A percentile compares a stretch with the other conserved stretches of the same genome.
Evolutionary conservation across 2,329 filamentous ascomycete species (phyloP).

Genomic region (Paecilomyces variotii): DNA sequence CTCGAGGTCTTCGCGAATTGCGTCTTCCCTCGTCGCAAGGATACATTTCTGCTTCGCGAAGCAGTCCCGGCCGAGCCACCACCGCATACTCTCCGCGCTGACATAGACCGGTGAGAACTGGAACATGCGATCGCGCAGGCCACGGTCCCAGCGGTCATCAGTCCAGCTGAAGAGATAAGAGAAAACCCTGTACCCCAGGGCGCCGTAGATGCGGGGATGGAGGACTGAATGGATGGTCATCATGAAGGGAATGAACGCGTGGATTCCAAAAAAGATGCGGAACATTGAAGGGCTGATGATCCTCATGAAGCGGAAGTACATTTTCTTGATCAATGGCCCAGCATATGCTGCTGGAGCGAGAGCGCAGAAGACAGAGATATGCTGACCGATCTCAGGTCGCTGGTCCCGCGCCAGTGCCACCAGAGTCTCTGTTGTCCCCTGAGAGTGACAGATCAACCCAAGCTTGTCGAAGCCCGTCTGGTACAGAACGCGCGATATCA

Average conservation of each 20-base stretch:
- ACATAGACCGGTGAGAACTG: slow-evolving; percentile 90
- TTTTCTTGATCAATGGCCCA: slow-evolving; percentile 73
- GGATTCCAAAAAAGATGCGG: slow-evolving; percentile 77
- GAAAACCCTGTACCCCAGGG: slow-evolving; percentile 81
- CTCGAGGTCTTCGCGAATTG: slow-evolving; percentile 49
- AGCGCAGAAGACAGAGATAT: slow-evolving; percentile 82
- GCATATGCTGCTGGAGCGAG: slow-evolving; percentile 87
- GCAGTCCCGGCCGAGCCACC: slow-evolving; percentile 87
- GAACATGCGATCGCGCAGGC: slow-evolving; percentile 72
- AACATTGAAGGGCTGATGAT: slow-evolving; percentile 70
- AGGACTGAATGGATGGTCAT: slow-evolving; percentile 68
- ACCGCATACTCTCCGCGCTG: slow-evolving; percentile 81
- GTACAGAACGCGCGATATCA: slow-evolving; percentile 68
- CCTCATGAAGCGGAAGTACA: slow-evolving; percentile 88
- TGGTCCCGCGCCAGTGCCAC: slow-evolving; percentile 86
- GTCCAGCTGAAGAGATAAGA: slow-evolving; percentile 84
- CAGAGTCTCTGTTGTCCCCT: slow-evolving; percentile 83
- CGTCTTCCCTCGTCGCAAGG: slow-evolving; percentile 66
- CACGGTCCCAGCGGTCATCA: slow-evolving; percentile 76
- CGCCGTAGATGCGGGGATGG: slow-evolving; percentile 62
- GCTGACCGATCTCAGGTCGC: slow-evolving; percentile 71
- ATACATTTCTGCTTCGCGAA: slow-evolving; percentile 84
- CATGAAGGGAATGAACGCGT: slow-evolving; percentile 91
- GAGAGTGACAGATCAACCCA: slow-evolving; percentile 77
- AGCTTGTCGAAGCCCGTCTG: slow-evolving; percentile 80